These are phyloP conservation scores for Claviceps africana DNA, from an alignment of 2,329 filamentous ascomycete species.

Conservation along the genomic window DNA sequence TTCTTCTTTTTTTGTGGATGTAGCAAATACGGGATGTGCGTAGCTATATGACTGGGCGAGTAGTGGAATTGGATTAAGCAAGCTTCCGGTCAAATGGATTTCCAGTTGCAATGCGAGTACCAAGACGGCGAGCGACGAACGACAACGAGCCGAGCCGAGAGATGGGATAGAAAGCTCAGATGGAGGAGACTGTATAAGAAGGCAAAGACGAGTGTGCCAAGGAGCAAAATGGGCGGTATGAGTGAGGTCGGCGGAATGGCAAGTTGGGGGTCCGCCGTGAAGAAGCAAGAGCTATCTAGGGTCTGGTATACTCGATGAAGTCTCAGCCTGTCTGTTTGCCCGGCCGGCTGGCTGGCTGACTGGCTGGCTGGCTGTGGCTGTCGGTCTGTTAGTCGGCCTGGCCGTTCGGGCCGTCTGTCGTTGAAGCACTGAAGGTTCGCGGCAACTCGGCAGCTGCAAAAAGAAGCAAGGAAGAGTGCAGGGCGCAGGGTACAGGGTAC, in stretches of 20 bases:
- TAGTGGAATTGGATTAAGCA: background rate
- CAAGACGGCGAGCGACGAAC: background rate
- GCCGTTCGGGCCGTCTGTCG: background rate
- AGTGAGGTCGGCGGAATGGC: slow-evolving; percentile 1
- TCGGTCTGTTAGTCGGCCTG: background rate
- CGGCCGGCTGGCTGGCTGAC: background rate
- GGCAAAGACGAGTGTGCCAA: background rate
- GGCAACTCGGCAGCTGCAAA: background rate
- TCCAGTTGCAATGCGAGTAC: background rate
- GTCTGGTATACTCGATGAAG: background rate
- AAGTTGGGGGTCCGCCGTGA: background rate
- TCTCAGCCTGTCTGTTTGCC: background rate
- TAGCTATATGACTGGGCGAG: background rate
- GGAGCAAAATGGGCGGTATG: background rate
- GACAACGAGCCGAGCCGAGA: background rate
- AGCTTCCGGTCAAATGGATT: background rate
- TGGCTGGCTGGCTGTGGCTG: background rate
- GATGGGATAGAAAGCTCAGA: background rate
- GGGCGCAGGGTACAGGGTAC: background rate
- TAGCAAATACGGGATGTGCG: background rate
- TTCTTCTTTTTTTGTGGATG: no score
- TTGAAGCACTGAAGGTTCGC: background rate
- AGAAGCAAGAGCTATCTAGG: background rate
- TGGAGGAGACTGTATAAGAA: background rate
- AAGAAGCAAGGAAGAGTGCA: background rate